A percentile compares a stretch with the other conserved stretches of the same genome.
Conservation (phyloP, 2,329 filamentous ascomycete species). For the Juglanconis oblonga region DNA sequence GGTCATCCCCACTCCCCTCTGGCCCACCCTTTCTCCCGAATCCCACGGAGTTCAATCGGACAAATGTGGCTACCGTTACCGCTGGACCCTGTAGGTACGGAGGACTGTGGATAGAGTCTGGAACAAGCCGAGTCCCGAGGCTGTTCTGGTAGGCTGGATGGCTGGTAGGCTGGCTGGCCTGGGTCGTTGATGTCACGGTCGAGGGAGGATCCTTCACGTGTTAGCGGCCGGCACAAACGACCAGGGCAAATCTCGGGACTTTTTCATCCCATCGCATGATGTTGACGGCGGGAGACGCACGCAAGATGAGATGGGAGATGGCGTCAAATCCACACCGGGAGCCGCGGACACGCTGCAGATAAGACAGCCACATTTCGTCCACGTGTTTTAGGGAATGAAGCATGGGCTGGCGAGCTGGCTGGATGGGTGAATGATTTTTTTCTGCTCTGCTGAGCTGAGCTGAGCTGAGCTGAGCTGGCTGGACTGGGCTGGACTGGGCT, state of each 20-base stretch:
- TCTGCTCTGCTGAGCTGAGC: too few species aligned
- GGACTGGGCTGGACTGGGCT: too few species aligned
- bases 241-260: constrained; percentile 4
- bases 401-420: not conserved
- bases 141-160: not conserved
- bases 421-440: not conserved
- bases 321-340: constrained; percentile 6
- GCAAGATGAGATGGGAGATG: constrained; percentile 10
- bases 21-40: not conserved
- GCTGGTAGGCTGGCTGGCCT: not conserved
- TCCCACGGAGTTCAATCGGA: not conserved
- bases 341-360: constrained; percentile 12
- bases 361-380: constrained; percentile 1
- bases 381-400: constrained; percentile 3
- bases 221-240: not conserved
- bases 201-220: constrained; percentile 6
- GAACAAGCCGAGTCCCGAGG: not conserved
- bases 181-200: not conserved
- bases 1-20: not conserved
- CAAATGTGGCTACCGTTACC: not conserved
- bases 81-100: too few species aligned
- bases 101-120: not conserved
- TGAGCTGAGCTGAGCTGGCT: too few species aligned
- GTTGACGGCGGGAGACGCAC: constrained; percentile 11
- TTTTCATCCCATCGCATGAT: constrained; percentile 17